Evolutionary conservation across 179 eudicot genomes (phyloP).

Genomic region (Nepenthes alata): DNA sequence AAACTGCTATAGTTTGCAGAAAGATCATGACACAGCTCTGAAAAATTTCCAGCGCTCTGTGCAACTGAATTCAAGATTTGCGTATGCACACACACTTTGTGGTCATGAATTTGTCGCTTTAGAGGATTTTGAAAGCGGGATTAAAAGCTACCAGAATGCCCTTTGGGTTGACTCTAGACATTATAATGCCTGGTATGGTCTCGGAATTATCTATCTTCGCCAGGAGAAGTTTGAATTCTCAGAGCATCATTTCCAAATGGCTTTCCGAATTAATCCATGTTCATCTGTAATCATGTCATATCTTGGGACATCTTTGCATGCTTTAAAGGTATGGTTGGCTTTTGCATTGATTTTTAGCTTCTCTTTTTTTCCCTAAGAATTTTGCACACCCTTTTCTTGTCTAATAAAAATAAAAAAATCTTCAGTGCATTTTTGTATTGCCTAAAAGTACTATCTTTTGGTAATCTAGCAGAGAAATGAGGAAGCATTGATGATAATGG

Average conservation of each 20-base stretch:
- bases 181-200: slow-evolving; percentile 99
- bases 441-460: background rate
- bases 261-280: slow-evolving; percentile 68
- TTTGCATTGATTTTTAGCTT: background rate
- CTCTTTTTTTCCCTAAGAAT: background rate
- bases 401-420: background rate
- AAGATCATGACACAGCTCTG: slow-evolving; percentile 94
- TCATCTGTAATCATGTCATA: slow-evolving; percentile 95
- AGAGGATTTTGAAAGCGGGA: slow-evolving; percentile 90
- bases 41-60: slow-evolving; percentile 91
- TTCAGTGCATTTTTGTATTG: background rate
- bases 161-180: slow-evolving; percentile 82
- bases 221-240: slow-evolving; percentile 96
- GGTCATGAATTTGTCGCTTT: slow-evolving; percentile 98
- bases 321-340: slow-evolving; percentile 47
- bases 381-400: background rate
- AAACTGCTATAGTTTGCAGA: slow-evolving; percentile 94
- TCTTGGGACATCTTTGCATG: slow-evolving; percentile 91
- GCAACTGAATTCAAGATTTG: slow-evolving; percentile 68
- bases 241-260: slow-evolving; percentile 85
- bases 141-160: slow-evolving; percentile 78
- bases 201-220: slow-evolving; percentile 92
- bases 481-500: slow-evolving; percentile 90
- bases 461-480: slow-evolving; percentile 47
- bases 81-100: slow-evolving; percentile 96